A percentile compares a stretch with the other conserved stretches of the same genome.
Conservation (phyloP, 805 yeast genomes). For the Spathaspora arborariae region DNA sequence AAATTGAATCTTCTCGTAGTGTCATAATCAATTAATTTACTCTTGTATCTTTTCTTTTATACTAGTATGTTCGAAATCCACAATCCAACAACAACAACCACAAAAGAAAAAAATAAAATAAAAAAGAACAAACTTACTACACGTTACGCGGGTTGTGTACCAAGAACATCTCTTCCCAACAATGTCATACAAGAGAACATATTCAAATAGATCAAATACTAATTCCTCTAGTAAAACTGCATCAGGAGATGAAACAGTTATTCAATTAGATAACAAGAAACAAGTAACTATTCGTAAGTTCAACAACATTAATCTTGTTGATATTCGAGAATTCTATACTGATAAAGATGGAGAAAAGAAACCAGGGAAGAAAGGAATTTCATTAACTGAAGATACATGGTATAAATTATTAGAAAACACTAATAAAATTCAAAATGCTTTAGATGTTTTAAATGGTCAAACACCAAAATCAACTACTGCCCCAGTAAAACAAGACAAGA, state of each 20-base stretch:
- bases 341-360: constrained; percentile 52
- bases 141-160: neutral
- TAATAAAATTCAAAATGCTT: constrained; percentile 49
- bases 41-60: too few relatives aligned
- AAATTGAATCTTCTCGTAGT: too few relatives aligned
- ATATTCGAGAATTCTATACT: constrained; percentile 76
- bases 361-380: constrained; percentile 81
- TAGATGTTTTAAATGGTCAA: constrained; percentile 29
- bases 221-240: neutral
- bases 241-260: constrained; percentile 11
- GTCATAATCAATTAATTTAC: too few relatives aligned
- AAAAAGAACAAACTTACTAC: neutral
- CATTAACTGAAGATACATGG: constrained; percentile 59
- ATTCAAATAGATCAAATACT: constrained; percentile 4
- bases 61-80: too few relatives aligned
- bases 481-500: neutral
- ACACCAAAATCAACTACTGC: neutral
- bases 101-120: neutral
- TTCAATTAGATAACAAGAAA: constrained; percentile 43
- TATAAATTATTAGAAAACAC: constrained; percentile 40
- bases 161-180: neutral
- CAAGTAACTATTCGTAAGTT: constrained; percentile 71
- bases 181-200: constrained; percentile 14
- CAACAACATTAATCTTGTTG: constrained; percentile 64
- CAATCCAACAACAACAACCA: too few relatives aligned